These are phyloP conservation scores for Tylopilus rubrobrunneus DNA, from an alignment of 768 basidiomycete genomes.

Conservation along the genomic window DNA sequence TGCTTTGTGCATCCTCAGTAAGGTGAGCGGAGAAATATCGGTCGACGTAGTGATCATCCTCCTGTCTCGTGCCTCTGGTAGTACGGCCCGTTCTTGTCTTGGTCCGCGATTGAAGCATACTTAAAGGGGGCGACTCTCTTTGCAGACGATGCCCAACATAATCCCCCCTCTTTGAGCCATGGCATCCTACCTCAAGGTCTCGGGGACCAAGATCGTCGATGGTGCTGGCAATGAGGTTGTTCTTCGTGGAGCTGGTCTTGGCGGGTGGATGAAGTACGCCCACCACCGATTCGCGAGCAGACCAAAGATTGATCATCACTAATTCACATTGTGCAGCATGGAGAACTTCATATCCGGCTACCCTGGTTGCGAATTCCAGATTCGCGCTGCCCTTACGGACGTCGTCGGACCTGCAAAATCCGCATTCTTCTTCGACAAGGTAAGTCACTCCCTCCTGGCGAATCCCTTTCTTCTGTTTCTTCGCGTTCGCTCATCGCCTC, in stretches of 20 bases:
- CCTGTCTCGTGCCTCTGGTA: neutral
- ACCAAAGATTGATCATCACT: neutral
- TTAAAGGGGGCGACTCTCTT: neutral
- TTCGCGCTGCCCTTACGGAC: constrained; percentile 63
- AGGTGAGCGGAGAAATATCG: constrained; percentile 17
- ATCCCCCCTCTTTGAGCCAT: constrained; percentile 6
- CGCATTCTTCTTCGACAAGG: constrained; percentile 83
- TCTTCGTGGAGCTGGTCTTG: constrained; percentile 71
- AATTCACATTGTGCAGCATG: constrained; percentile 42
- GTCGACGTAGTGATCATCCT: neutral
- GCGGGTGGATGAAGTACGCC: constrained; percentile 84
- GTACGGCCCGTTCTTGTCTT: neutral
- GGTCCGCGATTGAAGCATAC: neutral
- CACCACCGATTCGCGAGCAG: constrained; percentile 7
- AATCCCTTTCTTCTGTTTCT: neutral
- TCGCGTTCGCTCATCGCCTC: neutral
- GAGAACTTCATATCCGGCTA: constrained; percentile 78
- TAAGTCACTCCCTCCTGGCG: constrained; percentile 21
- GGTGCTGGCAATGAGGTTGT: constrained; percentile 53
- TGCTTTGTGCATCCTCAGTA: neutral
- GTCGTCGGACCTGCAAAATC: constrained; percentile 65
- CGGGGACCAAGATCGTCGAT: constrained; percentile 59
- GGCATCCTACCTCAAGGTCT: constrained; percentile 48
- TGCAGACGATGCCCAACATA: neutral
- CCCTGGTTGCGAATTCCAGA: constrained; percentile 79